These are phyloP conservation scores for Blastobotrys illinoisensis DNA, from an alignment of 1,139 yeast genomes.

Conservation along the genomic window DNA sequence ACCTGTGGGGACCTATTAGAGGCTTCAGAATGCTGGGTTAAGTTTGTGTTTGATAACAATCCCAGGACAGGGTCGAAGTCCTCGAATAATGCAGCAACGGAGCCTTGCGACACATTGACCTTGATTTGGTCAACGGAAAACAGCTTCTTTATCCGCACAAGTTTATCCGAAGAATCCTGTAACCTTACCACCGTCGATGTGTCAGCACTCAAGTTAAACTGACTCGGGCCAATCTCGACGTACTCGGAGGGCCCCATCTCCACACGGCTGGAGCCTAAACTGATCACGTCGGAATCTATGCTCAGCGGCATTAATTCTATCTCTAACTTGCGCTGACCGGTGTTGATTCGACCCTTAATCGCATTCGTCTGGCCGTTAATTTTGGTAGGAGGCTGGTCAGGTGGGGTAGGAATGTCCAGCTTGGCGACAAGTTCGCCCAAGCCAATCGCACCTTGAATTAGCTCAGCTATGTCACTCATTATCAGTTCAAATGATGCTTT, in stretches of 20 bases:
- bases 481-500: constrained; percentile 4
- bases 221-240: constrained; percentile 3
- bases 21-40: neutral
- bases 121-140: constrained; percentile 11
- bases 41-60: neutral
- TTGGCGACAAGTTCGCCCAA: neutral
- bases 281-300: constrained; percentile 13
- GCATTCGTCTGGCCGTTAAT: constrained; percentile 18
- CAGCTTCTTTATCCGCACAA: constrained; percentile 4
- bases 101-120: constrained; percentile 5
- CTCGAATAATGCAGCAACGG: neutral
- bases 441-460: constrained; percentile 10
- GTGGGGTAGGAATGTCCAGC: constrained; percentile 1
- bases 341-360: constrained; percentile 13
- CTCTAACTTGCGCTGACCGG: constrained; percentile 13
- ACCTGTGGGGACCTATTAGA: neutral
- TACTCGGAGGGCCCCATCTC: constrained; percentile 3
- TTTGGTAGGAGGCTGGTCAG: neutral
- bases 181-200: constrained; percentile 8
- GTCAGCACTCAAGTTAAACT: constrained; percentile 3
- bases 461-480: constrained; percentile 13
- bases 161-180: constrained; percentile 13
- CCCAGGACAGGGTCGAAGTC: neutral
- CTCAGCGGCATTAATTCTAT: constrained; percentile 20
- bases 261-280: constrained; percentile 5